Evolutionary conservation across 306 rosid genomes (phyloP).

Genomic region (Trichosanthes truncata): DNA sequence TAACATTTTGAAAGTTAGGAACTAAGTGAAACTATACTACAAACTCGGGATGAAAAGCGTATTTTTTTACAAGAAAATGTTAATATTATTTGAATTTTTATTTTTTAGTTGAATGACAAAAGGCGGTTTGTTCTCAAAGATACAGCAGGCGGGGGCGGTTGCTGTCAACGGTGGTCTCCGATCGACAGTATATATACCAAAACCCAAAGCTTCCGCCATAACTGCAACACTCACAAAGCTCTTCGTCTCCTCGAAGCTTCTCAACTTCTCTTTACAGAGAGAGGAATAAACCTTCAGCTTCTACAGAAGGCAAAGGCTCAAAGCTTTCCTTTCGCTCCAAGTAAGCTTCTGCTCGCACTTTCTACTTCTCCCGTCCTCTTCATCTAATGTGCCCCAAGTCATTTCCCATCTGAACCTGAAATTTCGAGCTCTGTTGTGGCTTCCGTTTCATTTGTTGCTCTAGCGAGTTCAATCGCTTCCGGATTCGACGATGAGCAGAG

Average conservation of each 20-base stretch:
- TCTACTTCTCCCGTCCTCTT: background rate
- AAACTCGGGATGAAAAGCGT: too few relatives aligned
- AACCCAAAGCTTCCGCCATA: constrained; percentile 1
- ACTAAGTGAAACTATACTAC: too few relatives aligned
- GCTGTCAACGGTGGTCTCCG: background rate
- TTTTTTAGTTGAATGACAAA: too few relatives aligned
- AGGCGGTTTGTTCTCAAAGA: background rate
- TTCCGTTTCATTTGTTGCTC: background rate
- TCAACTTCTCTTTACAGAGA: background rate
- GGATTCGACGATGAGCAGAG: constrained; percentile 8
- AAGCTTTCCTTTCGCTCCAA: background rate
- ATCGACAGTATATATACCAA: background rate
- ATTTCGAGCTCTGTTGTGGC: background rate
- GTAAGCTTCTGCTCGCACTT: background rate
- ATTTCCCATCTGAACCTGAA: background rate
- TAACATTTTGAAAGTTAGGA: too few relatives aligned
- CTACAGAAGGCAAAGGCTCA: background rate
- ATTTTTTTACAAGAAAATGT: too few relatives aligned
- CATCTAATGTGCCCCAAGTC: background rate
- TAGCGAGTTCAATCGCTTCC: background rate
- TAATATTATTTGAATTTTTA: too few relatives aligned
- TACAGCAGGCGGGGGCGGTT: background rate
- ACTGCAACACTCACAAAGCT: background rate
- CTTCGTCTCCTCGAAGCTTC: background rate
- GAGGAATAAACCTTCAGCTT: background rate